A percentile compares a stretch with the other conserved stretches of the same genome.
Evolutionary conservation across 768 basidiomycete genomes (phyloP).

Genomic region (Boletus reticulatus): DNA sequence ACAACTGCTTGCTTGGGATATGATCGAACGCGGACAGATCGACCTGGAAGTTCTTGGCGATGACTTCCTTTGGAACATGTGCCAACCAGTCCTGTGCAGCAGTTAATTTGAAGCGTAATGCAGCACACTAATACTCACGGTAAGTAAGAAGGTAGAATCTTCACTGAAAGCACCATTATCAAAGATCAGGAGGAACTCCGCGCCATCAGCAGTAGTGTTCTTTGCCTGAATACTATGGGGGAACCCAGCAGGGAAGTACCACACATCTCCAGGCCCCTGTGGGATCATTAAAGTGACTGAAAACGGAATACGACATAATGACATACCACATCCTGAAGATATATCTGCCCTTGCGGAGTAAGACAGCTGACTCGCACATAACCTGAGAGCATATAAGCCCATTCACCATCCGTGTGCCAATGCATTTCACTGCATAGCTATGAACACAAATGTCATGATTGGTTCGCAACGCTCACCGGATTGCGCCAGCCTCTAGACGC

Average conservation of each 20-base stretch:
- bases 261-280: constrained; percentile 44
- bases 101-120: neutral
- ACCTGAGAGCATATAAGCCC: constrained; percentile 55
- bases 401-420: constrained; percentile 45
- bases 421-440: constrained; percentile 37
- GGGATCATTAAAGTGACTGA: constrained; percentile 11
- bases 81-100: constrained; percentile 61
- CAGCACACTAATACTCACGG: constrained; percentile 7
- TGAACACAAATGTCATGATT: neutral
- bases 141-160: constrained; percentile 53
- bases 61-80: constrained; percentile 54
- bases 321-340: constrained; percentile 52
- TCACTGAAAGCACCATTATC: constrained; percentile 49
- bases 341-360: constrained; percentile 50
- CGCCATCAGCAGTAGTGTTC: constrained; percentile 42
- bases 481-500: constrained; percentile 40
- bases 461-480: constrained; percentile 30
- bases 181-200: constrained; percentile 52
- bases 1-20: constrained; percentile 52
- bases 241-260: constrained; percentile 58
- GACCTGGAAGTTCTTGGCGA: constrained; percentile 64
- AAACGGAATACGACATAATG: constrained; percentile 5
- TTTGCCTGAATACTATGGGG: constrained; percentile 58
- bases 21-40: constrained; percentile 48
- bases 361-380: constrained; percentile 48